Conservation (phyloP, 768 basidiomycete species). For the Serendipita sp. region DNA sequence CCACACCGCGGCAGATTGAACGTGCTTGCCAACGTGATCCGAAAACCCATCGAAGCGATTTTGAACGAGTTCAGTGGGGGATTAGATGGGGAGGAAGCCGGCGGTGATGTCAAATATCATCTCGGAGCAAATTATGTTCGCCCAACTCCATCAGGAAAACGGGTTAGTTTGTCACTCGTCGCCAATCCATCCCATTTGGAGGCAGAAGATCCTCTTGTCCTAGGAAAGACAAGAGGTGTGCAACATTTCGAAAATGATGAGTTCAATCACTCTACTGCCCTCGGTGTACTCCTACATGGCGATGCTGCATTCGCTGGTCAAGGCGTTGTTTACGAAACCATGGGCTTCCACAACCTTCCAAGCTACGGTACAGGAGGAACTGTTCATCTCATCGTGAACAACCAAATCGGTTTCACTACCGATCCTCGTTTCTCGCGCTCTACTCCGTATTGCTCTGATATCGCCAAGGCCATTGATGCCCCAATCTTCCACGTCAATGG, state of each 20-base stretch:
- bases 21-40: constrained; percentile 94
- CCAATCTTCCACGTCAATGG: constrained; percentile 99
- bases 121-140: constrained; percentile 97
- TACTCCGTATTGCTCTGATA: constrained; percentile 94
- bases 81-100: constrained; percentile 53
- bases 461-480: constrained; percentile 94
- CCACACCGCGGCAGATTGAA: constrained; percentile 98
- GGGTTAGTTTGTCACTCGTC: constrained; percentile 90
- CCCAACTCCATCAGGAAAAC: constrained; percentile 95
- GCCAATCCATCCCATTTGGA: constrained; percentile 98
- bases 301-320: constrained; percentile 98
- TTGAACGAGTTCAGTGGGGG: constrained; percentile 87
- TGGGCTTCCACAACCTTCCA: constrained; percentile 93
- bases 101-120: constrained; percentile 99
- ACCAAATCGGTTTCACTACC: constrained; percentile 98
- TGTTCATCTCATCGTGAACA: constrained; percentile 96
- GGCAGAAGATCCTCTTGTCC: constrained; percentile 94
- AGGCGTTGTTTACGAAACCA: constrained; percentile 97
- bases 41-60: constrained; percentile 96
- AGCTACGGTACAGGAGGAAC: constrained; percentile 96
- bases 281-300: constrained; percentile 92
- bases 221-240: constrained; percentile 94
- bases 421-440: constrained; percentile 96
- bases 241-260: constrained; percentile 91
- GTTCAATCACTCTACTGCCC: constrained; percentile 61